Evolutionary conservation across 257 asterid species (phyloP), one percentile per base, ranked within the genome.

Genomic region (Coffea eugenioides): DNA sequence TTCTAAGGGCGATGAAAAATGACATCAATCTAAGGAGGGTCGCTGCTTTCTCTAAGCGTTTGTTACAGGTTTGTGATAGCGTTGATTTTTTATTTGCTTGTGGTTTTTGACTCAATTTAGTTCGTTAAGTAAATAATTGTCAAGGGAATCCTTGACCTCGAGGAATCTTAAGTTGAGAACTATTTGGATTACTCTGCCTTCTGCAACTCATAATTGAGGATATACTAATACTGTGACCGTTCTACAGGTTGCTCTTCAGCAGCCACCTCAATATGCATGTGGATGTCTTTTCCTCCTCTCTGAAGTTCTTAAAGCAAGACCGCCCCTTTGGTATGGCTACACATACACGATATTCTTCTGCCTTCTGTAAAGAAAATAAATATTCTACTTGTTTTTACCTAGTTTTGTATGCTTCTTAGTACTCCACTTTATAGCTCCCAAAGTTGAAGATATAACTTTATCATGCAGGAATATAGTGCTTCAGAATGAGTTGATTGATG

Each of bases 231-330:
- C 54, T 76, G 48, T 83, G 64, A 81, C 71, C 36, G 39, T 74
- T 67, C 69, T 82, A 69, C 86, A 95, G 99, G 93, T 93, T 79
- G 90, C 95, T 59, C 86, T 95, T 43, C 99, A 95, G 83, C 96
- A 90, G 87, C 95, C 95, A n/a, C 98, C 99, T 83, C 99, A 95
- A 77, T 89, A 93, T 86, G 97, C 99, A 56, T 93, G 99, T 79
- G 99, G 97, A 62, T 93, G 93, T 86, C 98, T 95, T 77, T 95
- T 93, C 84, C 87, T 95, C 84, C 91, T 95, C 71, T 95, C 98
- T 71, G 99, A 95, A 90, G 97, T 90, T 78, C 97, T 95, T 80
- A 95, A 92, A 88, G 95, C 96, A 59, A 94, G 92, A 49, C 96
- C 97, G 46, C 91, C 97, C 84, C 94, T 95, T 68, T 95, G 99